These are phyloP conservation scores for Cetradonia linearis DNA, from an alignment of 495 filamentous ascomycete species.

Conservation along the genomic window DNA sequence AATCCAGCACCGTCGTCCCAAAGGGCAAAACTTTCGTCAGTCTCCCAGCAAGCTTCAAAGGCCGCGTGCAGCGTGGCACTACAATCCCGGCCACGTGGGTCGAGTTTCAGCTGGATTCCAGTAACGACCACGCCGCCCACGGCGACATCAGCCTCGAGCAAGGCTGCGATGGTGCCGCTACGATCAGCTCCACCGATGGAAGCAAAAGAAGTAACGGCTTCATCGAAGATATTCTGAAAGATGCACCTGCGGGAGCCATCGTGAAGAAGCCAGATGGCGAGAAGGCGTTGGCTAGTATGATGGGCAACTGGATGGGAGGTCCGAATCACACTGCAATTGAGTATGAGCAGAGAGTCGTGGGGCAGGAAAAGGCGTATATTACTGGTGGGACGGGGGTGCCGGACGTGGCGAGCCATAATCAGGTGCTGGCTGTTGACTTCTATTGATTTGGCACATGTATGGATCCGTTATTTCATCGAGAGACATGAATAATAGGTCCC, in stretches of 20 bases:
- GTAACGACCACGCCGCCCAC: slow-evolving; percentile 33
- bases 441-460: slow-evolving; percentile 22
- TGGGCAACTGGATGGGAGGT: slow-evolving; percentile 35
- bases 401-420: slow-evolving; percentile 35
- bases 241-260: slow-evolving; percentile 29
- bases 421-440: slow-evolving; percentile 33
- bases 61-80: slow-evolving; percentile 36
- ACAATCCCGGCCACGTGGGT: slow-evolving; percentile 34
- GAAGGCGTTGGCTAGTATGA: slow-evolving; percentile 30
- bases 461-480: background rate
- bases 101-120: slow-evolving; percentile 35
- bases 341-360: slow-evolving; percentile 31
- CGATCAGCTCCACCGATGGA: slow-evolving; percentile 33
- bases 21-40: slow-evolving; percentile 27
- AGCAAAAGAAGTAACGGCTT: slow-evolving; percentile 30
- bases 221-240: slow-evolving; percentile 29
- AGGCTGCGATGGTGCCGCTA: slow-evolving; percentile 36
- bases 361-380: slow-evolving; percentile 33
- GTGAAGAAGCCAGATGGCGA: slow-evolving; percentile 30
- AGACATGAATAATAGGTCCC: background rate
- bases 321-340: slow-evolving; percentile 34
- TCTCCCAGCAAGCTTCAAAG: slow-evolving; percentile 32
- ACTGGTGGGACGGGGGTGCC: slow-evolving; percentile 31
- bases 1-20: slow-evolving; percentile 27
- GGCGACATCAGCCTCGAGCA: slow-evolving; percentile 36